Conservation (phyloP, 257 asterid species). For the Rhazya stricta region DNA sequence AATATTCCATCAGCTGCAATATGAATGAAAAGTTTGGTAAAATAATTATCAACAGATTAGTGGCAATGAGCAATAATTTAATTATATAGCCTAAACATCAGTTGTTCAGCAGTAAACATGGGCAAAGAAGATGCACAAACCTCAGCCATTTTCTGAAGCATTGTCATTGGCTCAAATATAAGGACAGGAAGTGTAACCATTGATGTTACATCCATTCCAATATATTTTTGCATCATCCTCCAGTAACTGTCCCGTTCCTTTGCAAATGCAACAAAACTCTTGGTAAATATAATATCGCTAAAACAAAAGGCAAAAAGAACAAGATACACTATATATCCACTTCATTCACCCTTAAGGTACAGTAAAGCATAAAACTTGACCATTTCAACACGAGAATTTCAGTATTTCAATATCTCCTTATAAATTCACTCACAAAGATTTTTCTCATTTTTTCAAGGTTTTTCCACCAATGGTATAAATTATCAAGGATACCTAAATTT, state of each 20-base stretch:
- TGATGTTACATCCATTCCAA: constrained; percentile 93
- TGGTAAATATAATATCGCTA: background rate
- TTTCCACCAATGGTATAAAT: background rate
- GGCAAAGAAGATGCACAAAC: constrained; percentile 33
- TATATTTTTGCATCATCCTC: constrained; percentile 96
- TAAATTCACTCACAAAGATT: background rate
- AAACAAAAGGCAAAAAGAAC: background rate
- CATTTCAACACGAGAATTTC: background rate
- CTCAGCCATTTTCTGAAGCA: constrained; percentile 99
- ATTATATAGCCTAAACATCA: background rate
- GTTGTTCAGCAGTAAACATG: constrained; percentile 13
- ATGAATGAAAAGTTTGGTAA: constrained; percentile 11
- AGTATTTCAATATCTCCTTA: background rate
- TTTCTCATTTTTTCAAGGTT: background rate
- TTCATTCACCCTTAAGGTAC: background rate
- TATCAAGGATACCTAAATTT: background rate
- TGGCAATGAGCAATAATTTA: background rate
- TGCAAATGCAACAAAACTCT: constrained; percentile 5
- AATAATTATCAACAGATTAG: background rate
- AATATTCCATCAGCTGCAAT: constrained; percentile 89
- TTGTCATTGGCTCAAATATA: constrained; percentile 99
- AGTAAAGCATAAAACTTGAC: background rate
- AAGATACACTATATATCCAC: background rate
- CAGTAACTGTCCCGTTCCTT: constrained; percentile 95
- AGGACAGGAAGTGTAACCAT: constrained; percentile 99